Conservation (phyloP, 768 basidiomycete species). For the Mycena indigotica region DNA sequence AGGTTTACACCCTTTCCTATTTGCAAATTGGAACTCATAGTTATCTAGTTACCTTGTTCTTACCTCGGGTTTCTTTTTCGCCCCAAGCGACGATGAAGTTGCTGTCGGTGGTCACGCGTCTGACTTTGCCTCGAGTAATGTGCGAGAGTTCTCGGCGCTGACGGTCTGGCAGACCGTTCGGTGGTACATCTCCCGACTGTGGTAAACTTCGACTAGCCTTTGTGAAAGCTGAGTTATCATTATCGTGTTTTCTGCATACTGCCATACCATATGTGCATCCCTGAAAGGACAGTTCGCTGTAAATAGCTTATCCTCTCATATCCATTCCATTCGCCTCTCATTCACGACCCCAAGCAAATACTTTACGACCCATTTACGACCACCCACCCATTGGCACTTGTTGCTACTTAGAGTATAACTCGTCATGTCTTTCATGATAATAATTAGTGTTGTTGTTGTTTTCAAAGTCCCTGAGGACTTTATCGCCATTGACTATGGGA, state of each 20-base stretch:
- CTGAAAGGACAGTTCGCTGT: background rate
- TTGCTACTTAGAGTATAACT: too few relatives aligned
- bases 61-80: conserved; percentile 89
- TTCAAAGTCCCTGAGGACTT: too few relatives aligned
- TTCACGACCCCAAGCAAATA: background rate
- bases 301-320: background rate
- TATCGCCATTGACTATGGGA: too few relatives aligned
- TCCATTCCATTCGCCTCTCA: background rate
- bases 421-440: too few relatives aligned
- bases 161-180: conserved; percentile 41
- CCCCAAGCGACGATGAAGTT: conserved; percentile 54
- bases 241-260: conserved; percentile 16
- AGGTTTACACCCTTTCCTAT: conserved; percentile 55
- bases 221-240: conserved; percentile 18
- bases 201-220: conserved; percentile 6
- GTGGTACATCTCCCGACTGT: conserved; percentile 36
- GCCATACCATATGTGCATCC: background rate
- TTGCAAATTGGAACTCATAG: conserved; percentile 6
- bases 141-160: conserved; percentile 40
- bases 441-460: too few relatives aligned
- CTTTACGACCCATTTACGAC: background rate
- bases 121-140: conserved; percentile 15
- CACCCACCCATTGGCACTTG: too few relatives aligned
- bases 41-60: conserved; percentile 84
- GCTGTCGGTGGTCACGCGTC: conserved; percentile 37